phyloP scores from a whole-genome alignment of 106 monocot species.

The Posidonia australis region DNA sequence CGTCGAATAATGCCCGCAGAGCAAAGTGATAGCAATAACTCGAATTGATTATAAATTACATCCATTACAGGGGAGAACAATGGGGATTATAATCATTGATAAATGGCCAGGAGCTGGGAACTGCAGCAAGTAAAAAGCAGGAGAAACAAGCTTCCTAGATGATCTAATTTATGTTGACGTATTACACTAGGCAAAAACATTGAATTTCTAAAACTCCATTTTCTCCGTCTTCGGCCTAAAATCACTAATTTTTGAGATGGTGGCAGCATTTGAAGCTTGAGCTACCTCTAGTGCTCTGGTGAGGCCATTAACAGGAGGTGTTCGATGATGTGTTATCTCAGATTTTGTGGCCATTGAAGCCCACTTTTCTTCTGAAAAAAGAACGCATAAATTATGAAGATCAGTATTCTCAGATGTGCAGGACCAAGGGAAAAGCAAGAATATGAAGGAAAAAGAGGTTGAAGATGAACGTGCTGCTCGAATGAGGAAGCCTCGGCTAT shows the following conservation, averaged over 20 bases:
- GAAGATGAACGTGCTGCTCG: no score
- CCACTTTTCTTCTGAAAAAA: constrained; percentile 6
- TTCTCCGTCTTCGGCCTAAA: constrained; percentile 7
- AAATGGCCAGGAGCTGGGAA: no score
- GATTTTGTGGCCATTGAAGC: constrained; percentile 7
- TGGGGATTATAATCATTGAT: no score
- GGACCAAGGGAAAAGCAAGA: background rate
- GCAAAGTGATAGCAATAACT: no score
- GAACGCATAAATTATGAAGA: background rate
- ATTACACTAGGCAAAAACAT: background rate
- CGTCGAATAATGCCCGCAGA: no score
- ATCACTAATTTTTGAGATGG: background rate
- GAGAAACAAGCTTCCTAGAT: background rate
- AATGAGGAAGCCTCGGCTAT: no score
- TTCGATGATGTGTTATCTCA: background rate
- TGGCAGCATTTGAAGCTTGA: background rate
- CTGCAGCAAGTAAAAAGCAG: no score
- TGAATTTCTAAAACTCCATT: constrained; percentile 1
- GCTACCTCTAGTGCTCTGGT: background rate
- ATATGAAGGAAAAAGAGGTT: no score
- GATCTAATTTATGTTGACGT: background rate
- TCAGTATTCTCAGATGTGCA: background rate
- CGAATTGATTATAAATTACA: no score
- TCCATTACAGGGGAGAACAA: constrained; percentile 3
- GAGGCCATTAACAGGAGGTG: constrained; percentile 3